These are phyloP conservation scores for Setomelanomma holmii DNA, from an alignment of 2,329 filamentous ascomycete genomes.

Conservation along the genomic window DNA sequence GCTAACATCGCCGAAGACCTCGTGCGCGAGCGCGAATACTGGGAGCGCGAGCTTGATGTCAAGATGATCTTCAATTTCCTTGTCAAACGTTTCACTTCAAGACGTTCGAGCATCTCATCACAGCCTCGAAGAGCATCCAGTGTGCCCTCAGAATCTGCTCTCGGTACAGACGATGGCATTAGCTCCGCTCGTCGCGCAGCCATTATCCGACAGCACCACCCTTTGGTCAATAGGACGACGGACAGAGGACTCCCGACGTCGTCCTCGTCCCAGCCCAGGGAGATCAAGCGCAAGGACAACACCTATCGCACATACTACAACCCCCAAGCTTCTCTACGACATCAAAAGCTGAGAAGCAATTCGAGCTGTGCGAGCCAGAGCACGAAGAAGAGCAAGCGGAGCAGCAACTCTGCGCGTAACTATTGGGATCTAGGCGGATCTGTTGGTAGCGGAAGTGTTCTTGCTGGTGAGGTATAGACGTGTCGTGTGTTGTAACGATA, in stretches of 20 bases:
- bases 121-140: conserved; percentile 17
- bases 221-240: conserved; percentile 70
- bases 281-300: conserved; percentile 27
- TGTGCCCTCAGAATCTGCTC: conserved; percentile 41
- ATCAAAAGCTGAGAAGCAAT: conserved; percentile 51
- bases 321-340: conserved; percentile 22
- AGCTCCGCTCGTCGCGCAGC: conserved; percentile 72
- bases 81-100: conserved; percentile 46
- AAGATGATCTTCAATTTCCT: conserved; percentile 84
- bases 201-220: conserved; percentile 87
- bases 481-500: not conserved
- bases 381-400: conserved; percentile 73
- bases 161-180: conserved; percentile 28
- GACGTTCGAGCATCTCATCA: conserved; percentile 38
- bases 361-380: conserved; percentile 86
- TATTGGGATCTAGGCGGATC: conserved; percentile 93
- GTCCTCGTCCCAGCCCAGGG: conserved; percentile 21
- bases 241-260: conserved; percentile 36
- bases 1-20: conserved; percentile 40
- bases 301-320: conserved; percentile 31
- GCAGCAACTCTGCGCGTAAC: conserved; percentile 76
- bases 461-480: conserved; percentile 37
- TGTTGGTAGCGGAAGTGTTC: conserved; percentile 70
- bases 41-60: conserved; percentile 91
- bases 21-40: conserved; percentile 72